Conservation (phyloP, 2,329 filamentous ascomycete species). For the Hypoxylon sp. region DNA sequence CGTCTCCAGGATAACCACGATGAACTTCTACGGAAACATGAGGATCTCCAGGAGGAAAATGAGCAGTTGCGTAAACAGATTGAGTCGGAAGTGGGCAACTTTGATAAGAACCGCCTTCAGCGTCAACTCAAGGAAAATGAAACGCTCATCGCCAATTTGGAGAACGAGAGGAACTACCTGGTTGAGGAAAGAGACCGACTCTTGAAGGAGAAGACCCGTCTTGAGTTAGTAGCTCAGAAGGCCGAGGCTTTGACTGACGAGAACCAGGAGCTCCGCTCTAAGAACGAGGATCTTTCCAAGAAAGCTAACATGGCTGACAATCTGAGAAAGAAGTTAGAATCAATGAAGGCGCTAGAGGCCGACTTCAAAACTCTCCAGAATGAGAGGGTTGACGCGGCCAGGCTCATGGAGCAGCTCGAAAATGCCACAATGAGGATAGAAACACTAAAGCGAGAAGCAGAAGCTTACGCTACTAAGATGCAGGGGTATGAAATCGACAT, state of each 20-base stretch:
- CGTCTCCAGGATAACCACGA: constrained; percentile 75
- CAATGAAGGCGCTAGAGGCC: constrained; percentile 68
- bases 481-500: constrained; percentile 57
- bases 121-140: constrained; percentile 76
- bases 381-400: constrained; percentile 68
- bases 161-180: constrained; percentile 73
- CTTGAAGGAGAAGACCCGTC: constrained; percentile 51
- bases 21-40: constrained; percentile 66
- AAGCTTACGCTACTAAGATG: constrained; percentile 55
- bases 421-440: constrained; percentile 56
- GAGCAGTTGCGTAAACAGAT: constrained; percentile 69
- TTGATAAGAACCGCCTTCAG: constrained; percentile 67
- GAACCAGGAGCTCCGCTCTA: constrained; percentile 71
- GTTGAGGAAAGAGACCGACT: constrained; percentile 61
- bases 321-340: constrained; percentile 74
- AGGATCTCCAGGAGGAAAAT: constrained; percentile 73
- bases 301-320: constrained; percentile 75
- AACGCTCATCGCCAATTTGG: constrained; percentile 78
- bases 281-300: constrained; percentile 71
- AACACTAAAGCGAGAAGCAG: constrained; percentile 54
- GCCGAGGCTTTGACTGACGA: constrained; percentile 70
- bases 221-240: constrained; percentile 66
- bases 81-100: constrained; percentile 67
- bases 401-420: constrained; percentile 56
- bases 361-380: constrained; percentile 70